phyloP scores from a whole-genome alignment of 2,329 filamentous ascomycete genomes.

The Penicillium corylophilum region DNA sequence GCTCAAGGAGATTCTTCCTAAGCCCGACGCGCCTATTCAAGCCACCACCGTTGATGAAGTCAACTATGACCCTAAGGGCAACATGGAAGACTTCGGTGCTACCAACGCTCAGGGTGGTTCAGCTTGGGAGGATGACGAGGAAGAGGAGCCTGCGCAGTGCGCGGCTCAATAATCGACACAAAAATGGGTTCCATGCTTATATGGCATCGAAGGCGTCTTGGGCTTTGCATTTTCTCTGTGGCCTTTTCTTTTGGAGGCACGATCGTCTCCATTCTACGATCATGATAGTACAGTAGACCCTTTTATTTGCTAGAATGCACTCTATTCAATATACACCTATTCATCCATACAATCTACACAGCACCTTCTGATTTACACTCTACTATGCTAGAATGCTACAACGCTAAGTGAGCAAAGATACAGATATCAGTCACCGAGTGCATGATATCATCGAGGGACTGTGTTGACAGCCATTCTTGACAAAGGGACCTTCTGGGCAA shows the following conservation, averaged over 20 bases:
- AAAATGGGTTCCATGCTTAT: conserved; percentile 7
- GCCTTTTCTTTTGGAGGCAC: conserved; percentile 3
- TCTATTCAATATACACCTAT: not conserved
- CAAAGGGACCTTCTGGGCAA: too few species aligned
- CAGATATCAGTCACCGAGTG: not conserved
- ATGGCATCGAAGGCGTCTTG: conserved; percentile 33
- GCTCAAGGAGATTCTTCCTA: conserved; percentile 73
- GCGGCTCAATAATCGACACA: conserved; percentile 44
- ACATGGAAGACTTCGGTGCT: conserved; percentile 68
- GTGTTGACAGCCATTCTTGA: too few species aligned
- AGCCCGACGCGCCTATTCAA: conserved; percentile 59
- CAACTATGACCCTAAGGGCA: conserved; percentile 76
- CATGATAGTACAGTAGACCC: conserved; percentile 14
- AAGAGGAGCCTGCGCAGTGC: conserved; percentile 48
- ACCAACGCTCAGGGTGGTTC: conserved; percentile 43
- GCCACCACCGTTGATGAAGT: conserved; percentile 83
- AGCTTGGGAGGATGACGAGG: conserved; percentile 52
- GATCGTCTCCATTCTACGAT: conserved; percentile 13
- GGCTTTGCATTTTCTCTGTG: conserved; percentile 16
- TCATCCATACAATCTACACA: not conserved
- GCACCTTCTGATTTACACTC: not conserved
- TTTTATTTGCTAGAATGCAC: conserved; percentile 1
- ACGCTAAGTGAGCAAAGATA: not conserved
- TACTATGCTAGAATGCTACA: not conserved
- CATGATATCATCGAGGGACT: not conserved